A percentile compares a stretch with the other conserved stretches of the same genome.
Evolutionary conservation across 2,329 filamentous ascomycete genomes (phyloP).

Genomic region (Pseudogymnoascus sp.): DNA sequence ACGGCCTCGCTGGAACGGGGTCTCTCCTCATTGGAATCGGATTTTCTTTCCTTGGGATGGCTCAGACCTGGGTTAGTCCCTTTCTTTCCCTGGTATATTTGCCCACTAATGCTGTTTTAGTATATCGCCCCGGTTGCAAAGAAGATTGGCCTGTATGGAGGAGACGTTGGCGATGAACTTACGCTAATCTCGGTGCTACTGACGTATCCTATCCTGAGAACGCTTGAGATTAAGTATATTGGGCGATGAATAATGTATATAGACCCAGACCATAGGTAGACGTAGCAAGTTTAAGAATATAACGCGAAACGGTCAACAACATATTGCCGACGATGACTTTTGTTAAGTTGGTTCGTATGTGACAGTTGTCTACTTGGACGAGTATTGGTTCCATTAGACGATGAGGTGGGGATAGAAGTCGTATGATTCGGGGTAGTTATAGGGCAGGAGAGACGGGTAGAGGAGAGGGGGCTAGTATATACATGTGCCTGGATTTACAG

Average conservation of each 20-base stretch:
- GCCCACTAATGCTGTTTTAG: neutral
- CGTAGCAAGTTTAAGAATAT: too few species aligned
- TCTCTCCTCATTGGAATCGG: conserved; percentile 17
- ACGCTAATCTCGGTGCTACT: neutral
- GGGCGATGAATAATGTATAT: neutral
- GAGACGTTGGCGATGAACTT: neutral
- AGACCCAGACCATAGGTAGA: too few species aligned
- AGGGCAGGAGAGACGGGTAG: too few species aligned
- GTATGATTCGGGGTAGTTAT: too few species aligned
- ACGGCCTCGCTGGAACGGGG: conserved; percentile 16
- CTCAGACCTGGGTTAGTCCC: conserved; percentile 19
- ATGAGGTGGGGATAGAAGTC: too few species aligned
- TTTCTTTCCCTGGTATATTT: neutral
- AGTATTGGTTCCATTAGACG: too few species aligned
- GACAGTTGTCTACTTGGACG: too few species aligned
- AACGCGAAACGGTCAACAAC: too few species aligned
- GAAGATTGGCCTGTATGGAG: neutral
- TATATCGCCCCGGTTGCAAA: neutral
- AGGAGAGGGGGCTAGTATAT: too few species aligned
- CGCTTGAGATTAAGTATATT: neutral
- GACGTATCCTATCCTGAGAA: neutral
- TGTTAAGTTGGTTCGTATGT: too few species aligned
- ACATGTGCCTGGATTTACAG: too few species aligned
- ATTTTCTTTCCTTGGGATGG: conserved; percentile 18
- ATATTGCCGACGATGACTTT: too few species aligned